A percentile compares a stretch with the other conserved stretches of the same genome.
These are phyloP conservation scores for Lentinula lateritia DNA, from an alignment of 768 basidiomycete species.

Conservation along the genomic window DNA sequence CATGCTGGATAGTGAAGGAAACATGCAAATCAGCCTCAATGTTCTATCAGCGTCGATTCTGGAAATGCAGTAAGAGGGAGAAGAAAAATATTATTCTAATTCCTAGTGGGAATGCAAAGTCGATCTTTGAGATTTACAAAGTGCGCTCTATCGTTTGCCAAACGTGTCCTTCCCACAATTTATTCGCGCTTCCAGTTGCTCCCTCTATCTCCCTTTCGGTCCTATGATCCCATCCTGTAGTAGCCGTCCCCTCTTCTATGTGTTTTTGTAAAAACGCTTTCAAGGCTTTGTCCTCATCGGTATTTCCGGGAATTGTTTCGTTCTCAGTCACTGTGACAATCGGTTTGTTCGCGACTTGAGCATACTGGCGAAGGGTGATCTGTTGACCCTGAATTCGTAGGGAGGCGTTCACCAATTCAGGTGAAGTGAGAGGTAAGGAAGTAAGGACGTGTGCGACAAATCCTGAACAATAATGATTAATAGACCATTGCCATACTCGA, in stretches of 20 bases:
- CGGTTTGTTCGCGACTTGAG: slow-evolving; percentile 12
- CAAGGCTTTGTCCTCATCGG: neutral
- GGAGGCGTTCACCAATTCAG: slow-evolving; percentile 19
- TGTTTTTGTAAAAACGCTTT: neutral
- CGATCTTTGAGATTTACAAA: neutral
- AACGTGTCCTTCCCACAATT: slow-evolving; percentile 15
- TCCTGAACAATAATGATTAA: slow-evolving; percentile 13
- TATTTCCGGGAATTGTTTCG: neutral
- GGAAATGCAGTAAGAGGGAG: too few relatives aligned
- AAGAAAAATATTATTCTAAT: too few relatives aligned
- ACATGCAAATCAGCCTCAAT: too few relatives aligned
- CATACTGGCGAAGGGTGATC: slow-evolving; percentile 18
- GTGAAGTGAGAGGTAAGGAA: slow-evolving; percentile 15
- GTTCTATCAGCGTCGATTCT: too few relatives aligned
- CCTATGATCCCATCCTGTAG: slow-evolving; percentile 13
- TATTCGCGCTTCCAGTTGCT: slow-evolving; percentile 14
- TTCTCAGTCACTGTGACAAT: slow-evolving; percentile 7
- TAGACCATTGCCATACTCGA: neutral
- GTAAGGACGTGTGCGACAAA: slow-evolving; percentile 30
- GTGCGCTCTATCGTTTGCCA: slow-evolving; percentile 11
- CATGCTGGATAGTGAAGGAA: too few relatives aligned
- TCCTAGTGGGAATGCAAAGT: too few relatives aligned
- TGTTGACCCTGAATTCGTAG: slow-evolving; percentile 33
- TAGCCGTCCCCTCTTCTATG: slow-evolving; percentile 9
- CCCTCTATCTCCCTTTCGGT: slow-evolving; percentile 7